These are phyloP conservation scores for Ilex aquifolium DNA, from an alignment of 257 asterid genomes.

Conservation along the genomic window DNA sequence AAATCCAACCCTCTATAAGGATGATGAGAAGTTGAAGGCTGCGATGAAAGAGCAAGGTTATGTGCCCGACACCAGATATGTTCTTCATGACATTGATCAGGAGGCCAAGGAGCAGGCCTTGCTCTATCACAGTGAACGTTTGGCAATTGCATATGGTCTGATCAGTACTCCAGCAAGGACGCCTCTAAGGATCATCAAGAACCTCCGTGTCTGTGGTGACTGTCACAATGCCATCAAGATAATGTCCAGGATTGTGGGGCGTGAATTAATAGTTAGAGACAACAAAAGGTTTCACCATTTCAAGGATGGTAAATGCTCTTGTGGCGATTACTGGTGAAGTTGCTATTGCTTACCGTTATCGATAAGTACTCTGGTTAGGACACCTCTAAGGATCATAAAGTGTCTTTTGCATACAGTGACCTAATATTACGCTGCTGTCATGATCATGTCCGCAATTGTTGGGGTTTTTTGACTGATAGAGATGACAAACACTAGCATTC, in stretches of 20 bases:
- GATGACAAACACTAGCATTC: constrained; percentile 92
- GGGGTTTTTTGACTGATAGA: constrained; percentile 91
- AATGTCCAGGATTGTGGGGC: constrained; percentile 31
- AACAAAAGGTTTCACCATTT: constrained; percentile 51
- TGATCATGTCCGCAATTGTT: constrained; percentile 93
- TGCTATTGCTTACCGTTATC: constrained; percentile 7
- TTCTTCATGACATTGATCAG: constrained; percentile 94
- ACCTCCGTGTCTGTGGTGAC: constrained; percentile 31
- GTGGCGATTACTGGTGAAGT: constrained; percentile 38
- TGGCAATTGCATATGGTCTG: constrained; percentile 91
- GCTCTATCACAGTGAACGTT: constrained; percentile 91
- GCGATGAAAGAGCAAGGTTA: constrained; percentile 87
- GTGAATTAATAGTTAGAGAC: constrained; percentile 41
- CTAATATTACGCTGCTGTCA: constrained; percentile 65
- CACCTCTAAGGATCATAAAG: not conserved
- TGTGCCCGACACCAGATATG: constrained; percentile 91
- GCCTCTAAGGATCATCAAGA: constrained; percentile 80
- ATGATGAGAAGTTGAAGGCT: constrained; percentile 79
- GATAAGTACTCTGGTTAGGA: constrained; percentile 41
- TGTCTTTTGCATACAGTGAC: constrained; percentile 7
- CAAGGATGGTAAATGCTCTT: constrained; percentile 41
- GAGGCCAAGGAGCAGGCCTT: constrained; percentile 97
- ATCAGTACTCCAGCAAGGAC: constrained; percentile 91
- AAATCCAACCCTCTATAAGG: constrained; percentile 69
- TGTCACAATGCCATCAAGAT: constrained; percentile 34